phyloP scores from a whole-genome alignment of 139 green algal genomes.

The Chlorella sp. region DNA sequence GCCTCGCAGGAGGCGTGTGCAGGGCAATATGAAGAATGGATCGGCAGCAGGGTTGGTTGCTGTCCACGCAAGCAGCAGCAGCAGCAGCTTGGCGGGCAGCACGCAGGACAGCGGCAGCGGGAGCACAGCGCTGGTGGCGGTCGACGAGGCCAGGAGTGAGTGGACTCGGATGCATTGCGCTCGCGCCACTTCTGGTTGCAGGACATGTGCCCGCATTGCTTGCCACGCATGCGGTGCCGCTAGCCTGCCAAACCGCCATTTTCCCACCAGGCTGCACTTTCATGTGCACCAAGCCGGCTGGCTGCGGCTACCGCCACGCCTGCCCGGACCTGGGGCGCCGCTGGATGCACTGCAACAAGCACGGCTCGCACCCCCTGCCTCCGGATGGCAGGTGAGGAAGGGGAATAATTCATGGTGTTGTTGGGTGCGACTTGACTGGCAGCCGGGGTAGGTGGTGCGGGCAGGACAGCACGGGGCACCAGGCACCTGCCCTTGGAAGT shows the following conservation, averaged over 20 bases:
- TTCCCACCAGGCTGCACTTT: not conserved
- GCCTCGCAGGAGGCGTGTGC: no score
- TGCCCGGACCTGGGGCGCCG: not conserved
- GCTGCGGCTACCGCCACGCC: constrained; percentile 8
- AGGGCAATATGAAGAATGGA: not conserved
- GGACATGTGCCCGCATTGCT: not conserved
- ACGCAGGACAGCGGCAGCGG: not conserved
- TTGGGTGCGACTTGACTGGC: not conserved
- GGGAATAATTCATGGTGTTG: not conserved
- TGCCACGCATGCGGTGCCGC: no score
- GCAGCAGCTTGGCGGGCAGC: not conserved
- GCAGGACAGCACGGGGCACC: no score
- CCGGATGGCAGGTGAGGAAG: not conserved
- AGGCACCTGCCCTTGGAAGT: not conserved
- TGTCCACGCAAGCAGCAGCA: not conserved
- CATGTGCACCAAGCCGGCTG: not conserved
- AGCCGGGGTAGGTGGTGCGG: not conserved
- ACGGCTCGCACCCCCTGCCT: not conserved
- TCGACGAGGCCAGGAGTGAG: not conserved
- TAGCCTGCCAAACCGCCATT: not conserved
- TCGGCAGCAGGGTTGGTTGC: not conserved
- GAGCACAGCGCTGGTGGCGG: not conserved
- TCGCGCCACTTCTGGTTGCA: not conserved
- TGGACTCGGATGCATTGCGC: not conserved
- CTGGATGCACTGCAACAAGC: constrained; percentile 1